A percentile compares a stretch with the other conserved stretches of the same genome.
Evolutionary conservation across 78 protist species (phyloP).

Genomic region (Chrysochromulina tobinii): DNA sequence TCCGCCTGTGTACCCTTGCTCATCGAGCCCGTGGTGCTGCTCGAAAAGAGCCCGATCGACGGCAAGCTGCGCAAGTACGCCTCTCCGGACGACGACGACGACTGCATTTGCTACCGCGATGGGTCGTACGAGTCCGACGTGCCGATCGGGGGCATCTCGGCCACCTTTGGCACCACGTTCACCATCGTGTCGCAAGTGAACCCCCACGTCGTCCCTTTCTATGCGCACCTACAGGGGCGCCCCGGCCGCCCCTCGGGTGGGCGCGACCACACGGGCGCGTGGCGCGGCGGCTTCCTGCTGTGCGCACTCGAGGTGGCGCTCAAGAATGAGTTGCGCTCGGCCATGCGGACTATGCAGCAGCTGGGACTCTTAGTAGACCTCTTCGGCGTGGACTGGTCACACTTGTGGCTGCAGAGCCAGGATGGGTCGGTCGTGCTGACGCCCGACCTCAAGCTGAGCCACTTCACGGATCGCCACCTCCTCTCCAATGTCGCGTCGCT

Average conservation of each 20-base stretch:
- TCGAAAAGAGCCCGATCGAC: not conserved
- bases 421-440: not conserved
- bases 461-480: not conserved
- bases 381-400: not conserved
- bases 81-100: not conserved
- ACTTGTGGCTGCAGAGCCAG: not conserved
- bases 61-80: not conserved
- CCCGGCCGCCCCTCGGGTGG: not conserved
- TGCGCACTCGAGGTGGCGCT: not conserved
- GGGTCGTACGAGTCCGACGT: conserved; percentile 22
- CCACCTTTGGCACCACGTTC: conserved; percentile 34
- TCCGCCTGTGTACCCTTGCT: conserved; percentile 37
- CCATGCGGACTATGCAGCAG: not conserved
- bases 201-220: not conserved
- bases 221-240: not conserved
- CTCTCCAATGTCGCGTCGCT: not conserved
- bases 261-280: not conserved
- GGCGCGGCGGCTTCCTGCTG: not conserved
- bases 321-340: not conserved
- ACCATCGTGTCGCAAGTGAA: conserved; percentile 21
- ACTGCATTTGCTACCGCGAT: not conserved
- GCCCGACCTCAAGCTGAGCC: not conserved
- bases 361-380: not conserved
- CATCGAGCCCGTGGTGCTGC: conserved; percentile 6
- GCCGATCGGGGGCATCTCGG: conserved; percentile 4